Base-by-base conservation (phyloP, 2,329 filamentous ascomycete species). In the Penicillium griseofulvum region DNA sequence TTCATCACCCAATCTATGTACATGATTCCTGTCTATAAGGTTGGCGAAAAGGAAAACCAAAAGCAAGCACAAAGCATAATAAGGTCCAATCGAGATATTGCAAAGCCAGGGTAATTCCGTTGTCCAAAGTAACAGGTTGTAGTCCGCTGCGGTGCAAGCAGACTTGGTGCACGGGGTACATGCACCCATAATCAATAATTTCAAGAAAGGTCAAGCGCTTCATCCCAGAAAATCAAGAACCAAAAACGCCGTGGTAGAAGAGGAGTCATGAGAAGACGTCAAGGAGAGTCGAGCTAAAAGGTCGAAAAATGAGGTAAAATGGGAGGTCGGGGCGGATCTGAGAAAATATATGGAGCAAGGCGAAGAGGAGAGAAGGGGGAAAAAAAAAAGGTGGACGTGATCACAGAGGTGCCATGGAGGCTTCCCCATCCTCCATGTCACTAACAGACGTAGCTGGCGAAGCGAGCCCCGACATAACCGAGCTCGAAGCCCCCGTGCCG, bases 391-490 rank as follows among this genome's bases (percentile, higher is more conserved):
- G 14, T 49, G 14, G 10, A 39, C 2, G 5, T 33, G 26, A 51
- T 51, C 49, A 58, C 17, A 59, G 37, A 26, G 55, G 50, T 10
- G 54, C 50, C 56, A 67, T 62, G 5, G 60, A 50, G 2, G 39
- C 51, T 37, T 72, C 70, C n/a, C 64, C 61, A 16, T 69, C 57
- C 38, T 70, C 69, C 33, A 68, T 63, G 12, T 68, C 69, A 56
- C 70, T 71, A 49, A 69, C 54, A 14, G 71, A 72, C 5, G 72
- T 74, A 19, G 71, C 72, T 2, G 72, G 73, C 9, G 66, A 74
- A 5, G 68, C 72, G 6, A 75, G 57, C 0, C 73, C 72, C 5
- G 72, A 74, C 7, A 74, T 67, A 4, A 72, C 70, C 17, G 72
- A 74, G 2, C 71, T 72, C 0, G 69, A 69, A 17, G 65, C 64